Evolutionary conservation across 495 filamentous ascomycete genomes (phyloP), one percentile per base, ranked within the genome.

Genomic region (Podospora pseudoanserina): DNA sequence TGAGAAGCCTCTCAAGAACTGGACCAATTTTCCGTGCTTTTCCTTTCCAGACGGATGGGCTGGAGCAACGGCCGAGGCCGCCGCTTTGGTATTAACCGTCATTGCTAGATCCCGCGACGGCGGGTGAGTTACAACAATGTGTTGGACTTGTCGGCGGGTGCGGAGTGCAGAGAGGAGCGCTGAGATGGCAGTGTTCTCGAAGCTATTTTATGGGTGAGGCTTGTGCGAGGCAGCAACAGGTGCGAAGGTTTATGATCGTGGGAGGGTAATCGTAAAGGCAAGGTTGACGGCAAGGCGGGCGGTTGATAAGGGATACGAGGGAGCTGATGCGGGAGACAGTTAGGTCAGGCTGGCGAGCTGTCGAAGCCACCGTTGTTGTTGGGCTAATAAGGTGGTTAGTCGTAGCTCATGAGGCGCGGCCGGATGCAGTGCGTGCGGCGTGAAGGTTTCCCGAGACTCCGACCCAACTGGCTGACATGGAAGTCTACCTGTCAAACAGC

Each of bases 11-110:
- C 92, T 87, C 6, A 92, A 65, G 19, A 89, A 49, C 69, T 94
- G 91, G 69, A 86, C 84, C 15, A 84, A 75, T 49, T 84, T 78
- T 53, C 89, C 88, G 84, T 95, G 88, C 73, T 90, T 90, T 58
- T 90, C 82, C 61, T 85, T 83, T 6, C 88, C 89, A 11, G 83
- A 88, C 9, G 89, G 88, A 74, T 91, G 89, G 26, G 65, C 65
- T n/a, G 19, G 61, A 9, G 56, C 26, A 26, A 54, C 26, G 19
- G 67, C 73, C 16, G 70, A 67, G 11, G 69, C 67, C 26, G 67
- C 49, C 13, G 59, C n/a, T 16, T 67, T 58, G 60, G 20, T 60
- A 23, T 49, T 49, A 16, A 49, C 39, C 15, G 72, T 26, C 65
- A 67, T 68, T 18, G 32, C 34, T 28, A 58, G 26, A 6, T 61